Conservation (phyloP, 2,329 filamentous ascomycete species). For the Penicillium sp. region DNA sequence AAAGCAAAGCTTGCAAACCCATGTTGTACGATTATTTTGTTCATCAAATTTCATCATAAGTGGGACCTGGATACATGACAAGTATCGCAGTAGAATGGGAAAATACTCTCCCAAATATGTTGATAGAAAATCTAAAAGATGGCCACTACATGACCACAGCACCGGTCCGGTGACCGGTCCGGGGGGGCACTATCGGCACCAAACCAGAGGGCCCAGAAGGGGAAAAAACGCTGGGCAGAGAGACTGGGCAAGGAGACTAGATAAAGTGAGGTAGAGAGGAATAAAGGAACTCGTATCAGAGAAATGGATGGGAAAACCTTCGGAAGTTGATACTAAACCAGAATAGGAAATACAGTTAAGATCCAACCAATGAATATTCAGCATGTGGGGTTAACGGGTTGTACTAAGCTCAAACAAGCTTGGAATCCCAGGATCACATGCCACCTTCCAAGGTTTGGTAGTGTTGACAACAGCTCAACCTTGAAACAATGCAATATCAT, state of each 20-base stretch:
- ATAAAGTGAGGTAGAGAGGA: neutral
- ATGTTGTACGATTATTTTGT: neutral
- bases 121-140: neutral
- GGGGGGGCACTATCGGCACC: neutral
- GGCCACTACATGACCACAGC: neutral
- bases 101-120: neutral
- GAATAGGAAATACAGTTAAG: neutral
- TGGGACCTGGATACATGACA: neutral
- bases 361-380: neutral
- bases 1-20: neutral
- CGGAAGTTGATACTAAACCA: neutral
- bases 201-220: neutral
- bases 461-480: too few species aligned
- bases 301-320: neutral
- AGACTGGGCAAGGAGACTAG: neutral
- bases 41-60: neutral
- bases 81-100: neutral
- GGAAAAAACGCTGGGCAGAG: neutral
- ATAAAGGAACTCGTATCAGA: neutral
- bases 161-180: constrained; percentile 3
- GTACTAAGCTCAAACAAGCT: neutral
- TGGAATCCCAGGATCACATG: neutral
- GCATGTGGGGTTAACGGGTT: too few species aligned
- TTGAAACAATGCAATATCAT: too few species aligned
- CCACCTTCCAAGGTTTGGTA: neutral